phyloP scores from a whole-genome alignment of 2,329 filamentous ascomycete genomes.

The Trichoderma sp. region DNA sequence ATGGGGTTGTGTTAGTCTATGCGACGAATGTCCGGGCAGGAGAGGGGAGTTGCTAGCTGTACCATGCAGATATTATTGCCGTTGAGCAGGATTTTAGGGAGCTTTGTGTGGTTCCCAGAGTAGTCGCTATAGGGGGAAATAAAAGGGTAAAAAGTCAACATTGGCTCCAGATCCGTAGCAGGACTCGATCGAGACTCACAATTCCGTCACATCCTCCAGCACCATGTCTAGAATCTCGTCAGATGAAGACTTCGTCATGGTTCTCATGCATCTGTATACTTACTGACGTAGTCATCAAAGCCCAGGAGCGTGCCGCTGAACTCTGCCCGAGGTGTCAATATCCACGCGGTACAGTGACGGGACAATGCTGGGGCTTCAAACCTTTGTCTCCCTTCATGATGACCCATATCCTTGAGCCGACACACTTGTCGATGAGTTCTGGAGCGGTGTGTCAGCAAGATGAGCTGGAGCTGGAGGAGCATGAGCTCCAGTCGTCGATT shows the following conservation, averaged over 20 bases:
- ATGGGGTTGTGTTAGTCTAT: constrained; percentile 26
- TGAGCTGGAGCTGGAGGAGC: neutral
- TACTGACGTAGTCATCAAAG: constrained; percentile 99
- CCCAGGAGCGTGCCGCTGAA: constrained; percentile 93
- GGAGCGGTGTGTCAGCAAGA: constrained; percentile 8
- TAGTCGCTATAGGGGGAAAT: constrained; percentile 71
- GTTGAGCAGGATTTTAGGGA: constrained; percentile 93
- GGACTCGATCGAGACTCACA: constrained; percentile 58
- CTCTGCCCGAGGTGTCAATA: constrained; percentile 58
- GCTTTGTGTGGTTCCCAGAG: constrained; percentile 80
- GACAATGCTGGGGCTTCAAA: constrained; percentile 40
- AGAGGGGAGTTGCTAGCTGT: constrained; percentile 37
- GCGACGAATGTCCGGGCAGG: too few relatives aligned
- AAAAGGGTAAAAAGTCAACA: constrained; percentile 9
- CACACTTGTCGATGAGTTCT: constrained; percentile 99
- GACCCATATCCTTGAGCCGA: constrained; percentile 97
- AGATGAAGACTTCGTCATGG: neutral
- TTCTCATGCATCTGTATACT: constrained; percentile 49
- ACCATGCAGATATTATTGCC: constrained; percentile 99
- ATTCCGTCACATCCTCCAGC: constrained; percentile 94
- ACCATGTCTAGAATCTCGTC: constrained; percentile 78
- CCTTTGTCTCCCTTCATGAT: constrained; percentile 99
- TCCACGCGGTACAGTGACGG: neutral
- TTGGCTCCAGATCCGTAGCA: neutral
- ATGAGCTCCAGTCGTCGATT: neutral